phyloP scores from a whole-genome alignment of 1,139 yeast genomes.

The Diutina neorugosa region DNA sequence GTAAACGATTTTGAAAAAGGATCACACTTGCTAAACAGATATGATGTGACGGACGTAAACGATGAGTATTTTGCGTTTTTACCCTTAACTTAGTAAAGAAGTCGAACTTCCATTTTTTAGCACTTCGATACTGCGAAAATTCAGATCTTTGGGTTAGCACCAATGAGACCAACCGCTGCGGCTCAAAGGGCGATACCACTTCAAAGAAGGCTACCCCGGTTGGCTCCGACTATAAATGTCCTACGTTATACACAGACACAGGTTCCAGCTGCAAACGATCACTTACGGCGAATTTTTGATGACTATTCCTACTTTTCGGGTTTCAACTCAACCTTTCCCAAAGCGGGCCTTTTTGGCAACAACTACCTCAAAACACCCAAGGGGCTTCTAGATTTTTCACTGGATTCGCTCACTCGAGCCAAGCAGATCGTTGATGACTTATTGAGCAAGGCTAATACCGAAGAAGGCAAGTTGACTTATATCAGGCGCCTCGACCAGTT shows the following conservation, averaged over 20 bases:
- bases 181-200: not conserved
- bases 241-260: not conserved
- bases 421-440: conserved; percentile 46
- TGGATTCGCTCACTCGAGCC: conserved; percentile 51
- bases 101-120: not conserved
- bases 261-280: not conserved
- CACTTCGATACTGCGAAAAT: not conserved
- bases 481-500: conserved; percentile 68
- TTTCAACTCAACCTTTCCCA: conserved; percentile 16
- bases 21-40: too few species aligned
- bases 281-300: conserved; percentile 22
- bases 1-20: too few species aligned
- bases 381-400: conserved; percentile 61
- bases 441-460: conserved; percentile 27
- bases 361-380: conserved; percentile 54
- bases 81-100: too few species aligned
- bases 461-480: conserved; percentile 38
- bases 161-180: not conserved
- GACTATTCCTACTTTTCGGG: conserved; percentile 28
- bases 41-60: too few species aligned
- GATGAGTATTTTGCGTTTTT: too few species aligned
- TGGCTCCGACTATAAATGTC: not conserved
- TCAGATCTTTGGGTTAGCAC: not conserved
- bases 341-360: conserved; percentile 65
- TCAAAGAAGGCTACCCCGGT: not conserved